Percentiles rank a stretch among this genome's conserved stretches.
Evolutionary conservation across 768 basidiomycete species (phyloP).

Genomic region (Leccinum broughii): DNA sequence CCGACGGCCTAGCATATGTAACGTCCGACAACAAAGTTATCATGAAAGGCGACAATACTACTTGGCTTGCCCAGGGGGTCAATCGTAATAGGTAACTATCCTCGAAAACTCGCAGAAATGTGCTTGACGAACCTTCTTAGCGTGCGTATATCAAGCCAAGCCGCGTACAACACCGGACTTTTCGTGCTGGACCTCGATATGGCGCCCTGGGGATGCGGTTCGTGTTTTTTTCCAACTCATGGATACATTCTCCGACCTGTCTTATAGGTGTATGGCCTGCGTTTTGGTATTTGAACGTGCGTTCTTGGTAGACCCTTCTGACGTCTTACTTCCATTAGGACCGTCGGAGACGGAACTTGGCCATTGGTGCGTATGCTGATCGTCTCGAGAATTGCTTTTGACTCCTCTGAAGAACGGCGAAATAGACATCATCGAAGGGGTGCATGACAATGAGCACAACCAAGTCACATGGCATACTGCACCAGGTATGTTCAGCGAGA

Average conservation of each 20-base stretch:
- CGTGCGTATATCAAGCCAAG: conserved; percentile 72
- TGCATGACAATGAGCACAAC: conserved; percentile 82
- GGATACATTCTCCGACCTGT: conserved; percentile 3
- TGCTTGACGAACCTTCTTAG: conserved; percentile 35
- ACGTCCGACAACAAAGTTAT: conserved; percentile 58
- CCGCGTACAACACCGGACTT: conserved; percentile 70
- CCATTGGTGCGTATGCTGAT: conserved; percentile 49
- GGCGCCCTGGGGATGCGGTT: conserved; percentile 89
- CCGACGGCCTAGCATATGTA: conserved; percentile 55
- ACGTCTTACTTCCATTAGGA: conserved; percentile 23
- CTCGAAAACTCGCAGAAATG: conserved; percentile 1
- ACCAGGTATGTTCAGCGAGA: conserved; percentile 43
- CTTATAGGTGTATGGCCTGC: conserved; percentile 76
- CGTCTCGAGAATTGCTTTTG: conserved; percentile 4
- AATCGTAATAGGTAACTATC: conserved; percentile 57
- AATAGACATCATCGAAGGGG: conserved; percentile 84
- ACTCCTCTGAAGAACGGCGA: conserved; percentile 58
- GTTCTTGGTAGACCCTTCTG: conserved; percentile 2
- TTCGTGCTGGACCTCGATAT: conserved; percentile 82
- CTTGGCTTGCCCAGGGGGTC: conserved; percentile 50
- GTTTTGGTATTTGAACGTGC: conserved; percentile 54
- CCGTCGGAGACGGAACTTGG: conserved; percentile 55
- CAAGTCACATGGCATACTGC: conserved; percentile 82
- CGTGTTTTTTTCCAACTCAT: background rate
- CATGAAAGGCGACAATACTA: conserved; percentile 77